These are phyloP conservation scores for Colletotrichum shisoi DNA, from an alignment of 2,329 filamentous ascomycete species.

Conservation along the genomic window DNA sequence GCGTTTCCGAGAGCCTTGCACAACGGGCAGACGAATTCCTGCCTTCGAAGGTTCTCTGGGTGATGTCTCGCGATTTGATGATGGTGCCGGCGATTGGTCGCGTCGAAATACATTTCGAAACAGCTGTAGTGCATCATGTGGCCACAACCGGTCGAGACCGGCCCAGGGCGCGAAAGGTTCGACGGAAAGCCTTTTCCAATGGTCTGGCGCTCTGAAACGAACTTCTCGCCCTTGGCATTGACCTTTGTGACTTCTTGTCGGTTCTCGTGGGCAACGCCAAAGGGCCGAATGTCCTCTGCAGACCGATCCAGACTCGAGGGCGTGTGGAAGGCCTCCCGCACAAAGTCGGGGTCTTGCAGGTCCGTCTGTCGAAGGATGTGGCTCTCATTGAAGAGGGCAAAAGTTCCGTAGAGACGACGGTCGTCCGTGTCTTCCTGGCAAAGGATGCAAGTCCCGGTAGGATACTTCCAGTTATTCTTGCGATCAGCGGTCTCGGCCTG, in stretches of 20 bases:
- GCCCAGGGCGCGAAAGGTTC: constrained; percentile 71
- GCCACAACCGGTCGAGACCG: constrained; percentile 89
- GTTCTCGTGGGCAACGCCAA: constrained; percentile 90
- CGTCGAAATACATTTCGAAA: constrained; percentile 89
- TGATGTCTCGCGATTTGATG: constrained; percentile 96
- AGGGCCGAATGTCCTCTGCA: constrained; percentile 83
- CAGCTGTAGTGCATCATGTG: constrained; percentile 99
- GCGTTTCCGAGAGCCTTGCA: constrained; percentile 97
- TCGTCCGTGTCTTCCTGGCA: constrained; percentile 97
- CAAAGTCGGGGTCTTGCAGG: constrained; percentile 79
- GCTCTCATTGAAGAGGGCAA: constrained; percentile 87
- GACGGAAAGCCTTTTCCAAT: constrained; percentile 89
- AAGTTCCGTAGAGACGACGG: constrained; percentile 86
- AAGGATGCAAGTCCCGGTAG: constrained; percentile 89
- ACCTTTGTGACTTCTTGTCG: constrained; percentile 78
- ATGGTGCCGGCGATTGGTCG: constrained; percentile 81
- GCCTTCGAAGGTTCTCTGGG: constrained; percentile 77
- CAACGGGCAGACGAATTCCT: constrained; percentile 95
- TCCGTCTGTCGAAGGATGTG: constrained; percentile 87
- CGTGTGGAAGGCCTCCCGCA: constrained; percentile 80
- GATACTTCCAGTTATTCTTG: constrained; percentile 86
- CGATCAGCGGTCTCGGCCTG: constrained; percentile 68
- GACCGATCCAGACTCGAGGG: constrained; percentile 85
- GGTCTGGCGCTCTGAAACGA: constrained; percentile 78
- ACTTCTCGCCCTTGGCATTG: constrained; percentile 73